Conservation (phyloP, 2,329 filamentous ascomycete genomes). For the Fusarium brachygibbosum region DNA sequence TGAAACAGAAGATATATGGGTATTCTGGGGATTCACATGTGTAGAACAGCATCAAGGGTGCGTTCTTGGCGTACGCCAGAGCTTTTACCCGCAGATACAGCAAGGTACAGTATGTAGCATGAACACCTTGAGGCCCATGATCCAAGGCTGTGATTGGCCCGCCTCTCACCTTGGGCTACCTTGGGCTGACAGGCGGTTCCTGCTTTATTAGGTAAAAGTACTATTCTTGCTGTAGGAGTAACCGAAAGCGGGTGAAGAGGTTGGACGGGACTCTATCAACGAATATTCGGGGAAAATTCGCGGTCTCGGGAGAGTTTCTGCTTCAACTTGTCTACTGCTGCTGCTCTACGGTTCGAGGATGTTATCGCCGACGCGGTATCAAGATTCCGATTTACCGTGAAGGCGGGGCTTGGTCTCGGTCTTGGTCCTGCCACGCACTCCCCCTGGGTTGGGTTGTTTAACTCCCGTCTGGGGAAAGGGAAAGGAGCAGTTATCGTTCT, state of each 20-base stretch:
- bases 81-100: slow-evolving; percentile 24
- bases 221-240: slow-evolving; percentile 21
- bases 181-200: slow-evolving; percentile 19
- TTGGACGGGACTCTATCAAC: slow-evolving; percentile 1
- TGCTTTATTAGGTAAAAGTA: slow-evolving; percentile 42
- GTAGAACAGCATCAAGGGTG: slow-evolving; percentile 10
- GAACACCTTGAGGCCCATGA: slow-evolving; percentile 29
- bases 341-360: slow-evolving; percentile 7
- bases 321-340: neutral
- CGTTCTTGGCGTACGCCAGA: slow-evolving; percentile 30
- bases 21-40: neutral
- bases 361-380: slow-evolving; percentile 33
- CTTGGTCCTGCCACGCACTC: slow-evolving; percentile 11
- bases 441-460: neutral
- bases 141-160: slow-evolving; percentile 30
- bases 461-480: slow-evolving; percentile 34
- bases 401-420: slow-evolving; percentile 11
- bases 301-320: slow-evolving; percentile 26
- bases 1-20: neutral
- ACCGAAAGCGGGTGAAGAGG: slow-evolving; percentile 15
- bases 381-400: slow-evolving; percentile 35
- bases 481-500: slow-evolving; percentile 11
- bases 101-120: slow-evolving; percentile 10
- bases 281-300: slow-evolving; percentile 39
- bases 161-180: slow-evolving; percentile 33